Percentiles rank a stretch among this genome's conserved stretches.
Evolutionary conservation across 2,329 filamentous ascomycete species (phyloP).

Genomic region (Pseudogymnoascus sp.): DNA sequence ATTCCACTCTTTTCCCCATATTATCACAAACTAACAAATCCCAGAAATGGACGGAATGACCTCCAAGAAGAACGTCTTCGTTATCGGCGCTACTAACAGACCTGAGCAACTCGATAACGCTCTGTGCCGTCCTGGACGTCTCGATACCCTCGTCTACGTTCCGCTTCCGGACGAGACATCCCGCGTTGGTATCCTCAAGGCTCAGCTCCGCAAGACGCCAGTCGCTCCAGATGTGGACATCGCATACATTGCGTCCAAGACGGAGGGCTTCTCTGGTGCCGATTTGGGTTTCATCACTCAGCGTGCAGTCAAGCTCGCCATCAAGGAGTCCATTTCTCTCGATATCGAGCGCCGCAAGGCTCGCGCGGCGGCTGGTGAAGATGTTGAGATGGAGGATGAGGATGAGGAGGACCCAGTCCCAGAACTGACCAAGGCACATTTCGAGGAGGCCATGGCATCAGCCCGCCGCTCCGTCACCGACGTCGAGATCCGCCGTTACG

Average conservation of each 20-base stretch:
- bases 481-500: slow-evolving; percentile 95
- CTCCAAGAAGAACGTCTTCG: slow-evolving; percentile 99
- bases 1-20: not conserved
- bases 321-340: slow-evolving; percentile 86
- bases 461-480: slow-evolving; percentile 91
- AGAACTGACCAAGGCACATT: slow-evolving; percentile 91
- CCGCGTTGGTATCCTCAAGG: slow-evolving; percentile 82
- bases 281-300: slow-evolving; percentile 99
- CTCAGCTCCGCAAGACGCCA: slow-evolving; percentile 97
- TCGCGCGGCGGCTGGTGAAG: slow-evolving; percentile 76
- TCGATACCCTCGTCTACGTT: slow-evolving; percentile 97
- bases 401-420: slow-evolving; percentile 88
- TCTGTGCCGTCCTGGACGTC: slow-evolving; percentile 94
- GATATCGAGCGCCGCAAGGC: slow-evolving; percentile 90
- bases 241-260: slow-evolving; percentile 88
- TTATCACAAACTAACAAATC: slow-evolving; percentile 35
- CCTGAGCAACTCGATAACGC: slow-evolving; percentile 98
- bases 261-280: slow-evolving; percentile 98
- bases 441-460: slow-evolving; percentile 96
- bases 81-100: slow-evolving; percentile 97
- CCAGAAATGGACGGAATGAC: slow-evolving; percentile 99
- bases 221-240: slow-evolving; percentile 83
- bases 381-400: slow-evolving; percentile 73
- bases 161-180: slow-evolving; percentile 89
- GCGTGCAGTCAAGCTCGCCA: slow-evolving; percentile 97